phyloP scores from a whole-genome alignment of 2,329 filamentous ascomycete species.

The Neopestalotiopsis sp. region DNA sequence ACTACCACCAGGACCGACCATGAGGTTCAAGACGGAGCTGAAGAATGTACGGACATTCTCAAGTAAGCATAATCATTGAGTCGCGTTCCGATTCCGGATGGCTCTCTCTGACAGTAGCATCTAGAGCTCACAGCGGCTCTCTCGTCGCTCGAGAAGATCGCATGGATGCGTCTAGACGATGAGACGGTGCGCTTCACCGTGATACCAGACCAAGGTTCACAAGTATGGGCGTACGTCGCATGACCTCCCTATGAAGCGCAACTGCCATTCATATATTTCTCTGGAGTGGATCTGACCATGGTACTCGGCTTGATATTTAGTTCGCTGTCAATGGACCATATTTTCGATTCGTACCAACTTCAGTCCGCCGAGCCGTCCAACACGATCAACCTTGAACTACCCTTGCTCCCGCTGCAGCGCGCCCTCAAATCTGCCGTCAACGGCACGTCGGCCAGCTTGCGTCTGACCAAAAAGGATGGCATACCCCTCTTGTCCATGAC shows the following conservation, averaged over 20 bases:
- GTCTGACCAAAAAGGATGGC: conserved; percentile 91
- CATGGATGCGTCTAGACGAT: conserved; percentile 89
- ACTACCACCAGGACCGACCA: conserved; percentile 39
- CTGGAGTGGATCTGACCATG: background rate
- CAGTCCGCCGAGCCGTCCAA: conserved; percentile 84
- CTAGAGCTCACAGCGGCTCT: conserved; percentile 69
- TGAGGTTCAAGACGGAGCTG: conserved; percentile 71
- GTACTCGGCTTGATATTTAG: conserved; percentile 36
- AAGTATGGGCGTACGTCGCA: conserved; percentile 86
- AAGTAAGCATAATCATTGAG: conserved; percentile 47
- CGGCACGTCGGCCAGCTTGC: conserved; percentile 81
- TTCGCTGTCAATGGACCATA: conserved; percentile 73
- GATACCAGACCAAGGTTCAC: conserved; percentile 90
- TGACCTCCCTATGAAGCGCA: background rate
- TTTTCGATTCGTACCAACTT: conserved; percentile 85
- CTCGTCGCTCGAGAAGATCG: conserved; percentile 77
- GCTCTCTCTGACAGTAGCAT: background rate
- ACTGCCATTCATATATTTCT: background rate
- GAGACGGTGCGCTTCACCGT: conserved; percentile 92
- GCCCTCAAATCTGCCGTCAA: conserved; percentile 89
- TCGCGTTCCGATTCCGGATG: background rate
- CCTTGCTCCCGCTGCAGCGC: conserved; percentile 84
- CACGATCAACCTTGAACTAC: conserved; percentile 95
- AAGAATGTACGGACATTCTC: conserved; percentile 71
- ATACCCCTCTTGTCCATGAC: conserved; percentile 88